Conservation (phyloP, 1,284 basidiomycete species). For the Leccinum fuscescens region DNA sequence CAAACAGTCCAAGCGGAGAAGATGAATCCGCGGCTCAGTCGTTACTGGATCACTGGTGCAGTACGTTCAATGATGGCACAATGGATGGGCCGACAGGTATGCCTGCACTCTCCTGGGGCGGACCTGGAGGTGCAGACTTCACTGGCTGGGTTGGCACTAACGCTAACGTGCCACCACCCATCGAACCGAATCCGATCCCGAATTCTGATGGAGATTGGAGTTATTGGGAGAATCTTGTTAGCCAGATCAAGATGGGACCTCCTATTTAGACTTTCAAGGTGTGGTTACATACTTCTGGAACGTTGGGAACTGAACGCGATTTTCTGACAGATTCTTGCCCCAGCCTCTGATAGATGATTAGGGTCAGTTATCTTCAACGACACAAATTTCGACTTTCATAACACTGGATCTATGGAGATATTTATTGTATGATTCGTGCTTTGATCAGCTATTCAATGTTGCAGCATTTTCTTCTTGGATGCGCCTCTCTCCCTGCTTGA, state of each 20-base stretch:
- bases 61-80: slow-evolving; percentile 63
- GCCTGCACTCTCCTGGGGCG: slow-evolving; percentile 60
- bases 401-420: slow-evolving; percentile 9
- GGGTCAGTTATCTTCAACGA: slow-evolving; percentile 6
- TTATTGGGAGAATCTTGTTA: slow-evolving; percentile 80
- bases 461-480: neutral
- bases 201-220: slow-evolving; percentile 70
- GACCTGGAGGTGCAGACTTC: slow-evolving; percentile 55
- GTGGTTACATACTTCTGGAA: neutral
- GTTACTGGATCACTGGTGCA: slow-evolving; percentile 78
- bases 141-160: slow-evolving; percentile 55
- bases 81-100: slow-evolving; percentile 51
- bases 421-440: slow-evolving; percentile 4
- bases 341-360: neutral
- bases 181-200: slow-evolving; percentile 43
- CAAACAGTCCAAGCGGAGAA: slow-evolving; percentile 66
- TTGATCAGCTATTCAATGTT: slow-evolving; percentile 6
- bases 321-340: neutral
- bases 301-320: neutral
- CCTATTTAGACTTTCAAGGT: slow-evolving; percentile 22
- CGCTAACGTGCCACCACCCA: slow-evolving; percentile 28
- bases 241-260: slow-evolving; percentile 61
- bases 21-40: slow-evolving; percentile 75
- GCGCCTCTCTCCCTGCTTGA: neutral
- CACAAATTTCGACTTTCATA: slow-evolving; percentile 4